Evolutionary conservation across 2,329 filamentous ascomycete genomes (phyloP), one percentile per base, ranked within the genome.

Genomic region (Alternaria brassicae): DNA sequence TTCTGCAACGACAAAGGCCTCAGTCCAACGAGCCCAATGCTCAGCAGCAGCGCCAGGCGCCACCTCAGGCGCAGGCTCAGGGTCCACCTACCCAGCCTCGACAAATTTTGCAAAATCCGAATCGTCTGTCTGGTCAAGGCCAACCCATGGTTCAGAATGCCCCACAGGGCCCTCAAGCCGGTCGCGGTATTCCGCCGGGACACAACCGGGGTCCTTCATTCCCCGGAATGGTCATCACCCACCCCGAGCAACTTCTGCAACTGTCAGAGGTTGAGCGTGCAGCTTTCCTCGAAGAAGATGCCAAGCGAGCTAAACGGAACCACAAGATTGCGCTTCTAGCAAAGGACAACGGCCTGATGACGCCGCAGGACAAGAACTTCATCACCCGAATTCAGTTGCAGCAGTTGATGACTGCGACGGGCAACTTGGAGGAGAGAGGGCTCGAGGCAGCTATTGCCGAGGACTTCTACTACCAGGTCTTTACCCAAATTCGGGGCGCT

Each of bases 381-480:
- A 97, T 99, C 67, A 98, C 95, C 5, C 89, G 95, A 17, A 99
- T 99, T 66, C 95, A 99, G 77, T 85, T 99, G 52, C 95, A 99
- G 80, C 95, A 99, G 76, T 86, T 99, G 34, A 92, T 99, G 53
- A 89, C 94, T 10, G 93, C 95, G 8, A 96, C 93, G 23, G 94
- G 94, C 9, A 95, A 93, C 71, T 86, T 93, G 4, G 89, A 89
- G 53, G 93, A 96, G 62, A 86, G 89, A 44, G 90, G 90, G 44
- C 87, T 88, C 0, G 93, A 98, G 73, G 88, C 92, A 34, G 88
- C 91, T 6, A 84, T 98, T 36, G 86, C 89, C 1, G 95, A 99
- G 71, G 95, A 99, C 76, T 99, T 99, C 76, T 99, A 99, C 79
- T 99, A 98, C 72, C 95, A 99, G 75, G 95, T 99, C 21, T 94